Evolutionary conservation across 495 filamentous ascomycete species (phyloP).

Genomic region (Xylaria curta): DNA sequence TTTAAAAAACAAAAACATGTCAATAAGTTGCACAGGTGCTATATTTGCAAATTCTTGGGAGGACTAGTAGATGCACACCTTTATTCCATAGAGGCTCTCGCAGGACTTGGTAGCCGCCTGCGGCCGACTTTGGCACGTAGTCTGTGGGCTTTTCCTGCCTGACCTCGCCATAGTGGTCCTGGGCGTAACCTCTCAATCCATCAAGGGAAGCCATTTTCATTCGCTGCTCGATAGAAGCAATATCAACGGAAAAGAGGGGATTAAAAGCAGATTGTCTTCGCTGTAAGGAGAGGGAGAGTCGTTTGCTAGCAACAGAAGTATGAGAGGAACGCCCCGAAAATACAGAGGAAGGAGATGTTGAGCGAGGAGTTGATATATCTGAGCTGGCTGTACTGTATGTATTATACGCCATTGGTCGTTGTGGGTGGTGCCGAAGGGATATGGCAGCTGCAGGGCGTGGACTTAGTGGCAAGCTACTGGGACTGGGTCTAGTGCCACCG

Average conservation of each 20-base stretch:
- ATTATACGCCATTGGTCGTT: constrained; percentile 58
- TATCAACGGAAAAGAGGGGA: constrained; percentile 60
- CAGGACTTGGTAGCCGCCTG: constrained; percentile 62
- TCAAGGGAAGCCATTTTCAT: constrained; percentile 62
- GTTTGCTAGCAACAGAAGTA: constrained; percentile 59
- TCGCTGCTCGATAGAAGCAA: constrained; percentile 57
- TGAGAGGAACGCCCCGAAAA: constrained; percentile 56
- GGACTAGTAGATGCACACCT: constrained; percentile 44
- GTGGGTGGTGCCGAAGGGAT: constrained; percentile 6
- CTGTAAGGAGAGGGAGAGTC: constrained; percentile 56
- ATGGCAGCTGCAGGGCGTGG: constrained; percentile 20
- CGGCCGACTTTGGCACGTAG: constrained; percentile 53
- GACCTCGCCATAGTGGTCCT: constrained; percentile 58
- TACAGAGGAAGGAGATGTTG: constrained; percentile 55
- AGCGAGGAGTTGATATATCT: constrained; percentile 61
- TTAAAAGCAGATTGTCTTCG: constrained; percentile 58
- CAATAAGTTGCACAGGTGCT: constrained; percentile 18
- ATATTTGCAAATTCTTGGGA: constrained; percentile 9
- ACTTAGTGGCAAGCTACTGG: constrained; percentile 30
- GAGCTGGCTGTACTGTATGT: constrained; percentile 51
- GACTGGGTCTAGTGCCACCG: constrained; percentile 6
- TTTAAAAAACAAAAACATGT: constrained; percentile 23
- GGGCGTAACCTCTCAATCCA: constrained; percentile 57
- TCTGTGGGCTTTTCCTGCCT: constrained; percentile 57
- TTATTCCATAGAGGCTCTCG: constrained; percentile 65